Conservation (phyloP, 768 basidiomycete genomes). For the Panaeolus cyanescens region DNA sequence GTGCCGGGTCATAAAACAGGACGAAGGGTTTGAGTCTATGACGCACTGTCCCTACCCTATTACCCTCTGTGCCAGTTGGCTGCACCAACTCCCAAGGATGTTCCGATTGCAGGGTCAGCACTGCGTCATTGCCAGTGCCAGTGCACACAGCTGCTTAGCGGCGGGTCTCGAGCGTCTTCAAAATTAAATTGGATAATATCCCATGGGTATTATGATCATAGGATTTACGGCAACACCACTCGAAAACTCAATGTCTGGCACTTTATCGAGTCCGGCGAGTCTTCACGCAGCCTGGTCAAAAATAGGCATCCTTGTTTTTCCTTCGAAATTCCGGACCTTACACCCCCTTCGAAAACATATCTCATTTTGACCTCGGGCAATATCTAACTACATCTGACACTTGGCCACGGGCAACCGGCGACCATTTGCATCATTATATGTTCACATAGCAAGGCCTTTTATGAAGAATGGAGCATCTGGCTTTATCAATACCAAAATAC, state of each 20-base stretch:
- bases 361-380: slow-evolving; percentile 4
- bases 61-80: background rate
- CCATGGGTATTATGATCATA: background rate
- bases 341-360: slow-evolving; percentile 4
- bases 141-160: background rate
- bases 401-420: slow-evolving; percentile 11
- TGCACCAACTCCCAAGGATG: background rate
- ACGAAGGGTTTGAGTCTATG: background rate
- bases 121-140: background rate
- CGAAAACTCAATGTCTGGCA: background rate
- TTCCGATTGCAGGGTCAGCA: background rate
- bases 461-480: slow-evolving; percentile 6
- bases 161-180: background rate
- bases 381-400: slow-evolving; percentile 9
- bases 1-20: background rate
- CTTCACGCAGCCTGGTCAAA: slow-evolving; percentile 7
- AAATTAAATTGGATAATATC: background rate
- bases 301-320: slow-evolving; percentile 22
- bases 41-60: background rate
- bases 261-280: slow-evolving; percentile 2
- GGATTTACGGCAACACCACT: background rate
- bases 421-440: slow-evolving; percentile 7
- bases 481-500: slow-evolving; percentile 13
- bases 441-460: slow-evolving; percentile 5
- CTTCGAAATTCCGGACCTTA: slow-evolving; percentile 20